These are phyloP conservation scores for Rubroboletus pulcherrimus DNA, from an alignment of 768 basidiomycete genomes.

Conservation along the genomic window DNA sequence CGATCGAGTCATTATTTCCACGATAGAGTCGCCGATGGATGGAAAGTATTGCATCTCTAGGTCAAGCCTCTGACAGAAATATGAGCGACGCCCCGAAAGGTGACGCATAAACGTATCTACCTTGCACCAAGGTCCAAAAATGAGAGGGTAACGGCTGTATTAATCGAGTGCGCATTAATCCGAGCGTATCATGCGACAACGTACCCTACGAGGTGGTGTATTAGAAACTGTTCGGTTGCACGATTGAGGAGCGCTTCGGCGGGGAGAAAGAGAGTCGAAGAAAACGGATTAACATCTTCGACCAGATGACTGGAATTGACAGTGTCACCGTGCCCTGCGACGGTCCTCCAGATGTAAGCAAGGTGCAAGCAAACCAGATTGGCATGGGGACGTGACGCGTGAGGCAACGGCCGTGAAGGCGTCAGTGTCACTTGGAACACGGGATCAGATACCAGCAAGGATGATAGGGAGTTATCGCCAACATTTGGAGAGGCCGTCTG, in stretches of 20 bases:
- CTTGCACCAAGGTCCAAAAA: constrained; percentile 68
- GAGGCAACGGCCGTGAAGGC: constrained; percentile 35
- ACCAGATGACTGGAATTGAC: constrained; percentile 26
- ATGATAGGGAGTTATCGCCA: constrained; percentile 12
- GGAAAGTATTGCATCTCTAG: constrained; percentile 47
- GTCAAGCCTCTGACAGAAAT: constrained; percentile 50
- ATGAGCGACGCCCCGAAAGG: not conserved
- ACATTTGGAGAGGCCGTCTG: constrained; percentile 42
- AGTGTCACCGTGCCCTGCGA: constrained; percentile 2
- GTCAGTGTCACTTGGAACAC: constrained; percentile 37
- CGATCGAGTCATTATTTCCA: constrained; percentile 52
- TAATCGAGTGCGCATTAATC: constrained; percentile 9
- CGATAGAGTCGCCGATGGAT: constrained; percentile 48
- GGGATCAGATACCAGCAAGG: constrained; percentile 5
- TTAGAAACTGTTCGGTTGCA: constrained; percentile 51
- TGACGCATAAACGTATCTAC: constrained; percentile 35
- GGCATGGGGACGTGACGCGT: constrained; percentile 23
- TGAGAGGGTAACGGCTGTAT: constrained; percentile 67
- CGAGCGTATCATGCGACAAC: constrained; percentile 13
- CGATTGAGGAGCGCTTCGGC: constrained; percentile 49
- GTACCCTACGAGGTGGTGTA: constrained; percentile 57
- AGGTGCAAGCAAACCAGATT: constrained; percentile 38
- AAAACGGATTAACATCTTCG: constrained; percentile 47
- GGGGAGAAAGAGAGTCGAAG: constrained; percentile 52
- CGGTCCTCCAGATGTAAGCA: constrained; percentile 38